Conservation (phyloP, 2,329 filamentous ascomycete genomes). For the Xylaria sp. region DNA sequence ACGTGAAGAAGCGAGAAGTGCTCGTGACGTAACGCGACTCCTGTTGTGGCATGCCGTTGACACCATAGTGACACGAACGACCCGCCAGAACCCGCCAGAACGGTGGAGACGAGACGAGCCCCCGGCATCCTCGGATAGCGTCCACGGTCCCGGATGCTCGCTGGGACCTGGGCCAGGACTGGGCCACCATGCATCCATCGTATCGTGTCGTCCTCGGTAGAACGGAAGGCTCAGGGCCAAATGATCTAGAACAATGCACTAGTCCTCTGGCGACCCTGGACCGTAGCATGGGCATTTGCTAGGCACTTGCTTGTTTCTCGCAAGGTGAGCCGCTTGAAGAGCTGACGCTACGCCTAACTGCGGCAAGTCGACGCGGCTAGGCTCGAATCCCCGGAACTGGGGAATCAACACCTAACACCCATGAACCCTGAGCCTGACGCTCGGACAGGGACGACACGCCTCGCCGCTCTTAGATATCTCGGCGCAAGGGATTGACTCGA, state of each 20-base stretch:
- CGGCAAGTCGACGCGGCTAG: conserved; percentile 1
- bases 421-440: conserved; percentile 16
- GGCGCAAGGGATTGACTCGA: conserved; percentile 27
- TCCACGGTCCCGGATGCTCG: not conserved
- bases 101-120: not conserved
- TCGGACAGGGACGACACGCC: not conserved
- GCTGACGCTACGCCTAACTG: conserved; percentile 3
- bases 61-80: conserved; percentile 4
- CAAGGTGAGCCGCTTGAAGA: not conserved
- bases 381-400: conserved; percentile 6
- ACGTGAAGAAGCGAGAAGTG: not conserved
- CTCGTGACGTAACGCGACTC: conserved; percentile 6
- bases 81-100: not conserved
- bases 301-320: conserved; percentile 10
- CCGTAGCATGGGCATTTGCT: not conserved
- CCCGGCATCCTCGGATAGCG: not conserved
- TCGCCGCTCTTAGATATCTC: conserved; percentile 7
- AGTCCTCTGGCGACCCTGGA: conserved; percentile 7
- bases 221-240: conserved; percentile 26
- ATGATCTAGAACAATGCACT: conserved; percentile 24
- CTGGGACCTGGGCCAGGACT: not conserved
- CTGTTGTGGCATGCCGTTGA: conserved; percentile 6
- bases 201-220: conserved; percentile 28
- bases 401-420: conserved; percentile 13
- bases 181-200: not conserved